Evolutionary conservation across 768 basidiomycete species (phyloP).

Genomic region (Crassisporium funariophilum): DNA sequence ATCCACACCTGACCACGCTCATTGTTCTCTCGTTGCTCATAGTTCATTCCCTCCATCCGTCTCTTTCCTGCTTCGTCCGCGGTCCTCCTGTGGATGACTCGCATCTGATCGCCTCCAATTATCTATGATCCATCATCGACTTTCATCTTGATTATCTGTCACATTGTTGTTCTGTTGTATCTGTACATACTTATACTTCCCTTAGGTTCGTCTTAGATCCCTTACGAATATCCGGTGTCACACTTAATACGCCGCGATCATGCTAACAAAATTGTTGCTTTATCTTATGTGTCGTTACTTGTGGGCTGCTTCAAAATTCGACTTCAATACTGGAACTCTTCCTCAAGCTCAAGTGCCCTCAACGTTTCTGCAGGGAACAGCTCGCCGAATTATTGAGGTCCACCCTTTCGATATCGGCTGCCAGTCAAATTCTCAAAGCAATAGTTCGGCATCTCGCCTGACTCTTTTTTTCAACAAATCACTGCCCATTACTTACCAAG

Average conservation of each 20-base stretch:
- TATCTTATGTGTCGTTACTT: no score
- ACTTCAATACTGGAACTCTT: no score
- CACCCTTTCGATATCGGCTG: no score
- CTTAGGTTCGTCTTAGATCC: slow-evolving; percentile 11
- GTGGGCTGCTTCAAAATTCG: no score
- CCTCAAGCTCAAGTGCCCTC: no score
- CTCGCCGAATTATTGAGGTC: no score
- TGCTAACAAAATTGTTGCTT: no score
- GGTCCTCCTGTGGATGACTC: slow-evolving; percentile 15
- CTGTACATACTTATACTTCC: slow-evolving; percentile 15
- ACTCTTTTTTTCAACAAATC: no score
- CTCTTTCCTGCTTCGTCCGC: slow-evolving; percentile 2
- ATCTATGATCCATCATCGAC: neutral
- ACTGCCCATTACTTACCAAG: no score
- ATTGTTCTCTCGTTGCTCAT: slow-evolving; percentile 2
- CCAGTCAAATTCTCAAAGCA: no score
- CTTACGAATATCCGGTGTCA: slow-evolving; percentile 27
- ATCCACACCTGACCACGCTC: neutral
- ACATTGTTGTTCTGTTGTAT: slow-evolving; percentile 17
- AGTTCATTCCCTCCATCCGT: slow-evolving; percentile 1
- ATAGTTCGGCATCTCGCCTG: no score
- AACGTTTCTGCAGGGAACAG: no score
- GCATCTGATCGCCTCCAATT: neutral
- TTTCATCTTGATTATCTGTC: slow-evolving; percentile 8
- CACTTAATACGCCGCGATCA: slow-evolving; percentile 26